phyloP scores from a whole-genome alignment of 306 rosid species.

The Senna siamea region DNA sequence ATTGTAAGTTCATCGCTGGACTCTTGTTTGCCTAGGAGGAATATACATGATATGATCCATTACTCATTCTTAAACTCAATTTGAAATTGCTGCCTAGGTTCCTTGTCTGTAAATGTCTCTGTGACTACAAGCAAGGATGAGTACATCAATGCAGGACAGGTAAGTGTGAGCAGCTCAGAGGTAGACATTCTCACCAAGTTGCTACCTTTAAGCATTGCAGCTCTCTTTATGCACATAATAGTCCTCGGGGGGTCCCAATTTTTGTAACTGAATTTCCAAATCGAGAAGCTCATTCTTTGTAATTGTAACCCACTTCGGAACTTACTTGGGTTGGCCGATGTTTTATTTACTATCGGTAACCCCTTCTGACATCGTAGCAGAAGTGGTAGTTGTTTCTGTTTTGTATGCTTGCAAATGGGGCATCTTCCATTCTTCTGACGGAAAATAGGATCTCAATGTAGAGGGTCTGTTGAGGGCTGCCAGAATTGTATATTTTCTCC shows the following conservation, averaged over 20 bases:
- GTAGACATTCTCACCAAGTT: conserved; percentile 51
- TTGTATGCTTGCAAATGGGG: conserved; percentile 25
- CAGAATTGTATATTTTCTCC: conserved; percentile 41
- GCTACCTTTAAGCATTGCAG: conserved; percentile 48
- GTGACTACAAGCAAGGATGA: conserved; percentile 71
- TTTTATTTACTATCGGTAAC: conserved; percentile 48
- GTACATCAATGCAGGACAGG: conserved; percentile 69
- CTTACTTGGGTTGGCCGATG: conserved; percentile 39
- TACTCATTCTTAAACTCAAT: conserved; percentile 15
- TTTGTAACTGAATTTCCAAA: conserved; percentile 45
- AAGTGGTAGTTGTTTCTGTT: conserved; percentile 36
- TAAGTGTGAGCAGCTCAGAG: conserved; percentile 55
- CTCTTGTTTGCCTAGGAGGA: conserved; percentile 14
- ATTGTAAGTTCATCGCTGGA: conserved; percentile 63
- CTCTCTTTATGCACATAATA: conserved; percentile 57
- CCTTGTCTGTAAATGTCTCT: conserved; percentile 83
- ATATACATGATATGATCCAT: conserved; percentile 16
- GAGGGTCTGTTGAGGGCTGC: conserved; percentile 40
- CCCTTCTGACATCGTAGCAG: conserved; percentile 33
- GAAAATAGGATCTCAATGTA: conserved; percentile 35
- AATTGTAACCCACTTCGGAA: conserved; percentile 2
- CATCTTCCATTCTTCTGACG: conserved; percentile 26
- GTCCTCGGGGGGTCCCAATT: conserved; percentile 45
- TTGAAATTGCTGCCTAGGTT: conserved; percentile 59
- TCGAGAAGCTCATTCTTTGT: conserved; percentile 47